These are phyloP conservation scores for Podaxis mareebaensis DNA, from an alignment of 768 basidiomycete genomes.

Conservation along the genomic window DNA sequence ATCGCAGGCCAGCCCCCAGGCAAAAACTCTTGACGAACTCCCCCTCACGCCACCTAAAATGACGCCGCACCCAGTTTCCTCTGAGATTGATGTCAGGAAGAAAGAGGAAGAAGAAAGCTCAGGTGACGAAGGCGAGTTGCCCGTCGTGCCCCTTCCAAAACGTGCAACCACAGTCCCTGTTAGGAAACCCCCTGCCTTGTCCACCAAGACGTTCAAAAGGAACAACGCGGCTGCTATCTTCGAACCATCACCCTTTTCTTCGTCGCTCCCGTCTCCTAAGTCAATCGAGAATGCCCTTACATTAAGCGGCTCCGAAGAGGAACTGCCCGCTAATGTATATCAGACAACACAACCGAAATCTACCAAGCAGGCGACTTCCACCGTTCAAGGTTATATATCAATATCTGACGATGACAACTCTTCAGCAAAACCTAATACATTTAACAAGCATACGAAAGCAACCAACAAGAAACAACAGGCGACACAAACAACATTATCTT, in stretches of 20 bases:
- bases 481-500: background rate
- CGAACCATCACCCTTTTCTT: background rate
- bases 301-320: constrained; percentile 3
- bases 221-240: background rate
- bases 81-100: background rate
- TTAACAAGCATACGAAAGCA: background rate
- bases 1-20: background rate
- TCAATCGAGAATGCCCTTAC: background rate
- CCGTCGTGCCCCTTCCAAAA: background rate
- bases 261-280: background rate
- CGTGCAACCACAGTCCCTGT: background rate
- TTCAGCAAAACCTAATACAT: background rate
- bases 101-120: constrained; percentile 4
- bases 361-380: background rate
- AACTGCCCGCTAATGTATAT: constrained; percentile 8
- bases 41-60: background rate
- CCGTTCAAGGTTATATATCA: constrained; percentile 5
- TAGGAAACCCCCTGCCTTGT: background rate
- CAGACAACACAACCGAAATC: background rate
- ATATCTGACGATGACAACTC: constrained; percentile 8
- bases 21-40: background rate
- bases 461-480: background rate
- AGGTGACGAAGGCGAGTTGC: constrained; percentile 8
- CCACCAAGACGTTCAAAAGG: background rate
- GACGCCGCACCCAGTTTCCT: background rate